Base-by-base conservation (phyloP, 1,139 yeast genomes). In the Entelexis paramagnoliae region DNA sequence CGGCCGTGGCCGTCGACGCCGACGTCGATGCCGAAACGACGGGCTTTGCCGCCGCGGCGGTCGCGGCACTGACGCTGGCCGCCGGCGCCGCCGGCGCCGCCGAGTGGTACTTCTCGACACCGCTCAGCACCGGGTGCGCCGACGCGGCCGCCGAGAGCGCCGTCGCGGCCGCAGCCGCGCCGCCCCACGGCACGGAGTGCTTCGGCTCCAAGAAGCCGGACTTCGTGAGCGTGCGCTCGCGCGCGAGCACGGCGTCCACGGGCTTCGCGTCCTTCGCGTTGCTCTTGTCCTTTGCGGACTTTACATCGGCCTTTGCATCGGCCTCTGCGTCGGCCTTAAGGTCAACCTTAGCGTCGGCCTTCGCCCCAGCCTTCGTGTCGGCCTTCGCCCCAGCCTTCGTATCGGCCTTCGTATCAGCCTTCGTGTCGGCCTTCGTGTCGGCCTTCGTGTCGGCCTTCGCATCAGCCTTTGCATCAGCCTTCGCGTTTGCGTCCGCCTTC, bases 361-460 rank as follows among this genome's bases (percentile, higher is more conserved):
- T 46, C 7, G 55, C 56, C 34, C n/a, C n/a, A n/a, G n/a, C n/a
- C n/a, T n/a, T n/a, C n/a, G 26, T 14, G 29, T 32, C 29, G 34
- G 11, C 44, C 14, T 10, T n/a, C 6, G 11, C 35, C 34, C 20
- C 29, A 16, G 14, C 24, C 39, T 29, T n/a, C 8, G 48, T 3
- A 13, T 29, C 32, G 32, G 48, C 24, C 33, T 35, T 35, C 9
- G 24, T 10, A 14, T 22, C 34, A 19, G 33, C 42, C n/a, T 45
- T 45, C 2, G 42, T 22, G 20, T 28, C 30, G 17, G 19, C 35
- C 33, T 33, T 28, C 13, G 30, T 24, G 28, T 35, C 41, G 41
- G 39, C 46, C 45, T 54, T 38, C 40, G 48, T 19, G 45, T 49
- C 56, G 29, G 46, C 52, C 28, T 36, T 33, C 22, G 20, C 44